Evolutionary conservation across 208 protist species (phyloP).

Genomic region (Sergeia podlipaevii): DNA sequence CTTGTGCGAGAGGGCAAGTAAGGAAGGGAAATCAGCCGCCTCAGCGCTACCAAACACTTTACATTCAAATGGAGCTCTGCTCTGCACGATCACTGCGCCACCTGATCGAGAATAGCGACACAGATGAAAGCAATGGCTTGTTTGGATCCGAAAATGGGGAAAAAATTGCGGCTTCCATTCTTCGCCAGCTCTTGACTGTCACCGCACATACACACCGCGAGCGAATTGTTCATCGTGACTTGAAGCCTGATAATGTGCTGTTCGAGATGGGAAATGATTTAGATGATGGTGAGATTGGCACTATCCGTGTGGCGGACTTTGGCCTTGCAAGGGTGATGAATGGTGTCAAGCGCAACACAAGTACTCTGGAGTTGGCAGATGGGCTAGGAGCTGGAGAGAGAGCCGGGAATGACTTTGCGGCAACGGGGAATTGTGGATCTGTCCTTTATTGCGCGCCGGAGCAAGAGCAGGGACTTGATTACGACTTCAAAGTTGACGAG

Average conservation of each 20-base stretch:
- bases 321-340: conserved; percentile 63
- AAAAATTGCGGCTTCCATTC: conserved; percentile 56
- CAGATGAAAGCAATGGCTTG: conserved; percentile 19
- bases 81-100: conserved; percentile 61
- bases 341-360: conserved; percentile 40
- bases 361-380: conserved; percentile 36
- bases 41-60: conserved; percentile 78
- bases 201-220: conserved; percentile 72
- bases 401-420: not conserved
- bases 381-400: not conserved
- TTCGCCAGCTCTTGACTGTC: conserved; percentile 74
- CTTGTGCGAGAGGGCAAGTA: not conserved
- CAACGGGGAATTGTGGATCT: conserved; percentile 61
- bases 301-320: conserved; percentile 82
- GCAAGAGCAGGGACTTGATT: conserved; percentile 64
- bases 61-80: conserved; percentile 90
- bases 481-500: conserved; percentile 85
- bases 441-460: conserved; percentile 85
- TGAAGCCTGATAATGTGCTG: conserved; percentile 83
- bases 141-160: conserved; percentile 52
- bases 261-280: conserved; percentile 58
- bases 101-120: conserved; percentile 68
- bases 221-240: conserved; percentile 73
- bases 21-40: not conserved
- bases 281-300: conserved; percentile 43